These are phyloP conservation scores for Aspergillus intermedius DNA, from an alignment of 2,329 filamentous ascomycete species.

Conservation along the genomic window DNA sequence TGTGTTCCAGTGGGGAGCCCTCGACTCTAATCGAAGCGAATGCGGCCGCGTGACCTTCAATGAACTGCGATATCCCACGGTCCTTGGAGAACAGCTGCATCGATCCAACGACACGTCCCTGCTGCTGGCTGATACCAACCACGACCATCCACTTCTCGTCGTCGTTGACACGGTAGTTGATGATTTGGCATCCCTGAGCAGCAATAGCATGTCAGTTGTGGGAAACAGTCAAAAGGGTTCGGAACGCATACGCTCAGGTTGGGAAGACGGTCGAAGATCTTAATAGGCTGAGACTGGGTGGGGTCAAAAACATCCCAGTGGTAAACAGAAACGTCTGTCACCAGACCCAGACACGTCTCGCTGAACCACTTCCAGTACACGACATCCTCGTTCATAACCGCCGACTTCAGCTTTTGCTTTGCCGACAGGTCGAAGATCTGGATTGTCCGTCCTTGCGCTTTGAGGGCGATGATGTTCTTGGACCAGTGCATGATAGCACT, in stretches of 20 bases:
- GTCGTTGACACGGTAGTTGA: conserved; percentile 95
- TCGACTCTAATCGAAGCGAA: conserved; percentile 88
- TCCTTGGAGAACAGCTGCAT: conserved; percentile 98
- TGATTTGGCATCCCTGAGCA: conserved; percentile 85
- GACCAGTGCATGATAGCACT: conserved; percentile 99
- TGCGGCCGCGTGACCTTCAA: conserved; percentile 92
- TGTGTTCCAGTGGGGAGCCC: conserved; percentile 81
- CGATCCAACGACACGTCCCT: conserved; percentile 86
- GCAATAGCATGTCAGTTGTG: conserved; percentile 4
- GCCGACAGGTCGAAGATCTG: conserved; percentile 94
- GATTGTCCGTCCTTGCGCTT: conserved; percentile 86
- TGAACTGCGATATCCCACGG: conserved; percentile 92
- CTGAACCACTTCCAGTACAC: conserved; percentile 99
- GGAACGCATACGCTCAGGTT: conserved; percentile 67
- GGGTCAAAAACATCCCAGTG: conserved; percentile 97
- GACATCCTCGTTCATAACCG: conserved; percentile 93
- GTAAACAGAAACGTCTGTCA: conserved; percentile 85
- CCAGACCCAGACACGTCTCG: conserved; percentile 77
- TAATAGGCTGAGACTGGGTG: conserved; percentile 69
- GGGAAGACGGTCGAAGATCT: conserved; percentile 89
- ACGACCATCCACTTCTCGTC: conserved; percentile 99
- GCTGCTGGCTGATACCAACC: conserved; percentile 89
- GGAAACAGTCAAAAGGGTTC: background rate
- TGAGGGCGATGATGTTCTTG: conserved; percentile 91
- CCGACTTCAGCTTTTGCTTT: conserved; percentile 94